Conservation (phyloP, 2,329 filamentous ascomycete genomes). For the Ophiostoma sp. region DNA sequence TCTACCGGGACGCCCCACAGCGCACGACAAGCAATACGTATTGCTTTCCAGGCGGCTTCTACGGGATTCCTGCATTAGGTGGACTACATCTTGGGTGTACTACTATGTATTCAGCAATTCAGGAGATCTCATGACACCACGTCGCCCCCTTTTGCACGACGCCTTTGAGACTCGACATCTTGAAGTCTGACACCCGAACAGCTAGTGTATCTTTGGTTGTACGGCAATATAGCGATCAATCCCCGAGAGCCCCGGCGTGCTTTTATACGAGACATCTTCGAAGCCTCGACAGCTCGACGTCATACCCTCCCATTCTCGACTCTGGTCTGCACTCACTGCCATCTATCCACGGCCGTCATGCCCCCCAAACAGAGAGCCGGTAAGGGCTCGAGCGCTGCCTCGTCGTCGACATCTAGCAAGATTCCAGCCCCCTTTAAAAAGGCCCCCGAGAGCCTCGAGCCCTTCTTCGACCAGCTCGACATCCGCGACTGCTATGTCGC, state of each 20-base stretch:
- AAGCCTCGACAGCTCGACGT: conserved; percentile 23
- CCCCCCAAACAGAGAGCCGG: conserved; percentile 28
- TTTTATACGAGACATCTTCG: conserved; percentile 1
- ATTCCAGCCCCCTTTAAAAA: conserved; percentile 63
- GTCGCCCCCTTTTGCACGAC: background rate
- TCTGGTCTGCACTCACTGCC: background rate
- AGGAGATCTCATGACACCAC: background rate
- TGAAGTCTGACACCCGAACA: background rate
- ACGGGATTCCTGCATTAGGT: conserved; percentile 5
- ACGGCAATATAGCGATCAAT: background rate
- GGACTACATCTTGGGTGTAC: background rate
- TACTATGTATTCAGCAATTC: background rate
- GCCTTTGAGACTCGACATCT: background rate
- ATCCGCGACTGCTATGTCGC: conserved; percentile 72
- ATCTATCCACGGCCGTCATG: background rate
- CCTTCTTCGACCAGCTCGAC: conserved; percentile 63
- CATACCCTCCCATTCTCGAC: background rate
- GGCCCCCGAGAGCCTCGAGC: conserved; percentile 56
- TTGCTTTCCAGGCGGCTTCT: conserved; percentile 1
- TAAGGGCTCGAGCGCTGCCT: conserved; percentile 26
- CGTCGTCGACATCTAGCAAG: conserved; percentile 22
- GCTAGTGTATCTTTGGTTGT: background rate
- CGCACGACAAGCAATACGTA: conserved; percentile 1
- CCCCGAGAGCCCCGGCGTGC: background rate
- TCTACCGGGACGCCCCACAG: conserved; percentile 1